These are phyloP conservation scores for Diaporthe eres DNA, from an alignment of 2,329 filamentous ascomycete species.

Conservation along the genomic window DNA sequence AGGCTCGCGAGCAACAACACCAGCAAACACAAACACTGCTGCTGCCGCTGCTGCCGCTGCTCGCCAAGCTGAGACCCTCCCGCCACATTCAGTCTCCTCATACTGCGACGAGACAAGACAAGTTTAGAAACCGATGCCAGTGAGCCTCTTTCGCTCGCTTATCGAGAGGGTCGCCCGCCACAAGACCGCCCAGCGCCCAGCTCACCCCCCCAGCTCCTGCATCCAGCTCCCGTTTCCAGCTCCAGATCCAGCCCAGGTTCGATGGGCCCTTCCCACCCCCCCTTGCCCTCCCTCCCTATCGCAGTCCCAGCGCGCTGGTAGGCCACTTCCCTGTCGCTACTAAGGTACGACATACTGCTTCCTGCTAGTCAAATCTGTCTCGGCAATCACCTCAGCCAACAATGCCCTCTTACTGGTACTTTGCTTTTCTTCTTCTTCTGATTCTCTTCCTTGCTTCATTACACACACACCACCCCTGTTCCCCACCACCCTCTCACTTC, in stretches of 20 bases:
- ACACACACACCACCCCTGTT: conserved; percentile 1
- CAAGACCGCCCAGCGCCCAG: conserved; percentile 5
- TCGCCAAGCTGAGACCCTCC: conserved; percentile 32
- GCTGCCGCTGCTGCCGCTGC: background rate
- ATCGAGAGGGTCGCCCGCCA: conserved; percentile 19
- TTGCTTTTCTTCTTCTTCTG: background rate
- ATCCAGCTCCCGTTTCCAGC: background rate
- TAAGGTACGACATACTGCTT: conserved; percentile 23
- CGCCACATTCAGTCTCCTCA: background rate
- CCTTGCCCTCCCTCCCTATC: background rate
- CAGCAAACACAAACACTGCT: conserved; percentile 19
- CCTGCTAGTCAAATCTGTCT: conserved; percentile 20
- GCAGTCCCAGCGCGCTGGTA: conserved; percentile 27
- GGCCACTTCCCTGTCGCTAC: conserved; percentile 34
- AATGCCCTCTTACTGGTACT: background rate
- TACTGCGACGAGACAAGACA: conserved; percentile 27
- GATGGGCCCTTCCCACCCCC: background rate
- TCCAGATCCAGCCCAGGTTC: conserved; percentile 12
- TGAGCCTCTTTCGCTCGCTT: conserved; percentile 29
- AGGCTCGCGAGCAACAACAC: background rate
- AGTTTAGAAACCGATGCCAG: conserved; percentile 21
- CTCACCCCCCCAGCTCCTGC: background rate
- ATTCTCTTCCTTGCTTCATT: conserved; percentile 17
- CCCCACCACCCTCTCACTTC: conserved; percentile 15
- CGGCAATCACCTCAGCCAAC: conserved; percentile 30